Evolutionary conservation across 345 rosid species (phyloP), one percentile per base, ranked within the genome.

Genomic region (Dipteronia sinensis): DNA sequence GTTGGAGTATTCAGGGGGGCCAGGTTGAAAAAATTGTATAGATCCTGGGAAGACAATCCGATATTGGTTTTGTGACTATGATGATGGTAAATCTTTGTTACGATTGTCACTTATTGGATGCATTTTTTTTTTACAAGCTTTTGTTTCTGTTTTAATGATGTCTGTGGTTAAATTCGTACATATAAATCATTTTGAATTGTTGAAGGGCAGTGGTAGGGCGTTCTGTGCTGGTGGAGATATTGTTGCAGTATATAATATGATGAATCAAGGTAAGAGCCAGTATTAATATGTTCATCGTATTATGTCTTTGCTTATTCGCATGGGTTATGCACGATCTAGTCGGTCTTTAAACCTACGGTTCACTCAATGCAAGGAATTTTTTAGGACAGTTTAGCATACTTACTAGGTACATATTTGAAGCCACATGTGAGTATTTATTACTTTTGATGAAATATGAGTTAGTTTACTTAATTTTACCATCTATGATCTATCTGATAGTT

Each of bases 201-300:
- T 87, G 82, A 85, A 95, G 98, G 99, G 98, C 78, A 87, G 94
- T 83, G 98, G 97, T 85, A 89, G 92, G 83, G 97, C 97, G 47
- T 94, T 96, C 89, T 92, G 95, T 83, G 98, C 98, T 5, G 98
- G 99, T 69, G 98, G 98, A 15, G 97, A 93, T 82, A 86, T 95
- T 62, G 92, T 93, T 72, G 3, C 87, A 72, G 85, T 95, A 38
- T 90, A 90, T 84, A 88, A 87, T 65, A 78, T 91, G 85, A 85
- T 78, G 34, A 91, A 88, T 69, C 84, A 87, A 85, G 97, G 98
- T 92, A 85, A 69, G 59, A 19, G 55, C 70, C 6, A 10, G 47
- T 42, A 65, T 25, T 42, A 3, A 17, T 56, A 8, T 17, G 23
- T 19, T 56, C 59, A 56, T 19, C n/a, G 2, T 56, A 56, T 17